These are phyloP conservation scores for Sporothrix pseudoabietina DNA, from an alignment of 2,329 filamentous ascomycete species.

Conservation along the genomic window DNA sequence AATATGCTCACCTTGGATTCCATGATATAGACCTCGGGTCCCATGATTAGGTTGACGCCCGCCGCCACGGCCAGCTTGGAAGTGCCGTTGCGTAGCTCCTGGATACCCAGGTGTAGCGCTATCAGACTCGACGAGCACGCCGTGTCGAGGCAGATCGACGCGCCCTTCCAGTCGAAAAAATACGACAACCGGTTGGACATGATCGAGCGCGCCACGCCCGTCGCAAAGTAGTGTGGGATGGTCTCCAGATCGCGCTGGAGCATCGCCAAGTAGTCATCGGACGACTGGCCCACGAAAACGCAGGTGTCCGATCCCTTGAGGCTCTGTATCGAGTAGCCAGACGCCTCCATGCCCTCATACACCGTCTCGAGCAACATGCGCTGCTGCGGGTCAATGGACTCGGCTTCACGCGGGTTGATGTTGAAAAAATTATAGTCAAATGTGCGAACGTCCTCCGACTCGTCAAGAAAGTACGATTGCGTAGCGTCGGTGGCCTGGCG, in stretches of 20 bases:
- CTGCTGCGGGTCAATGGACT: conserved; percentile 42
- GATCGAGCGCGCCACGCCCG: conserved; percentile 39
- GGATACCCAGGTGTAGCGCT: conserved; percentile 40
- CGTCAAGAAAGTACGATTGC: conserved; percentile 41
- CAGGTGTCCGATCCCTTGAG: conserved; percentile 39
- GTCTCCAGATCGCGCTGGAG: conserved; percentile 30
- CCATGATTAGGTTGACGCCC: conserved; percentile 41
- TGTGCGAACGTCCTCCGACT: conserved; percentile 37
- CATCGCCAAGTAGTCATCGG: conserved; percentile 37
- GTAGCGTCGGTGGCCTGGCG: conserved; percentile 25
- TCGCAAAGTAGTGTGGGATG: conserved; percentile 35
- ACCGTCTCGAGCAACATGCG: conserved; percentile 42
- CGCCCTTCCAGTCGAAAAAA: conserved; percentile 43
- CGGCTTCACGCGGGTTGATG: conserved; percentile 41
- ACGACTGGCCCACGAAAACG: conserved; percentile 42
- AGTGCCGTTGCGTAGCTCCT: conserved; percentile 37
- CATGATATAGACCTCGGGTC: conserved; percentile 37
- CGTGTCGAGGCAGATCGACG: conserved; percentile 45
- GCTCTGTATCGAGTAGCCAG: conserved; percentile 39
- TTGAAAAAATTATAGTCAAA: conserved; percentile 46
- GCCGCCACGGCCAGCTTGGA: conserved; percentile 39
- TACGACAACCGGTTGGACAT: conserved; percentile 44
- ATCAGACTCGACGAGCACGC: conserved; percentile 46
- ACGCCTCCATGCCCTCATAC: conserved; percentile 44
- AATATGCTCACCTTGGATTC: conserved; percentile 25